Percentiles rank a stretch among this genome's conserved stretches.
phyloP scores from a whole-genome alignment of 2,329 filamentous ascomycete species.

The Scorias spongiosa region DNA sequence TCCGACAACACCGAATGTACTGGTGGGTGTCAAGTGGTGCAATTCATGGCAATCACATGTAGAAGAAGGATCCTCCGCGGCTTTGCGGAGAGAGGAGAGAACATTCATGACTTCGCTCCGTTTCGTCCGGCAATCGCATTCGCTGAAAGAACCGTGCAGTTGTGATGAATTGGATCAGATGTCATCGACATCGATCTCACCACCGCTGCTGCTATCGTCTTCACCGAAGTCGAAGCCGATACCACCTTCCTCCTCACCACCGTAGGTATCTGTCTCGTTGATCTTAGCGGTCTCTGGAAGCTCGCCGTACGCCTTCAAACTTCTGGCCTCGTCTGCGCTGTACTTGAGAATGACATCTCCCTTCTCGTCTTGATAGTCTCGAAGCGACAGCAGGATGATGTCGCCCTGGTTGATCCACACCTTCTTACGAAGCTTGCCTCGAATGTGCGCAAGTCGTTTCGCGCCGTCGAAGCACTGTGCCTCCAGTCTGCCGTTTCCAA shows the following conservation, averaged over 20 bases:
- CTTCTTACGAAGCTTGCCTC: slow-evolving; percentile 98
- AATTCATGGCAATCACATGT: too few species aligned
- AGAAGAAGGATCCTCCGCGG: too few species aligned
- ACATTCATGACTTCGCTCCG: background rate
- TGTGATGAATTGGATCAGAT: slow-evolving; percentile 39
- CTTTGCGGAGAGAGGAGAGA: background rate
- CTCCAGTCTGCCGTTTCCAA: slow-evolving; percentile 86
- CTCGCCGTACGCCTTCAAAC: slow-evolving; percentile 92
- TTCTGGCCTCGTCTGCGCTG: slow-evolving; percentile 84
- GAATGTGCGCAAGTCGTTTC: slow-evolving; percentile 70
- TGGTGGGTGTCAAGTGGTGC: too few species aligned
- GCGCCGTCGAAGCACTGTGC: slow-evolving; percentile 91
- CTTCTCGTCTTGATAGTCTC: slow-evolving; percentile 90
- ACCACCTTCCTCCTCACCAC: slow-evolving; percentile 84
- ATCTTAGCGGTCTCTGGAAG: slow-evolving; percentile 97
- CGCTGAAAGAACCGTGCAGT: too few species aligned
- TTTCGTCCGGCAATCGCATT: too few species aligned
- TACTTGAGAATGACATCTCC: slow-evolving; percentile 92
- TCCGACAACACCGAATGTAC: too few species aligned
- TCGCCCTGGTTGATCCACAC: slow-evolving; percentile 99
- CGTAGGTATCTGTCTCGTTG: slow-evolving; percentile 95
- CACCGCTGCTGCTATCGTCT: slow-evolving; percentile 50
- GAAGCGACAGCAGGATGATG: slow-evolving; percentile 75
- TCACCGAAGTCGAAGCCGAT: slow-evolving; percentile 99
- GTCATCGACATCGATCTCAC: slow-evolving; percentile 89